These are phyloP conservation scores for Berkeleyomyces basicola DNA, from an alignment of 2,329 filamentous ascomycete species.

Conservation along the genomic window DNA sequence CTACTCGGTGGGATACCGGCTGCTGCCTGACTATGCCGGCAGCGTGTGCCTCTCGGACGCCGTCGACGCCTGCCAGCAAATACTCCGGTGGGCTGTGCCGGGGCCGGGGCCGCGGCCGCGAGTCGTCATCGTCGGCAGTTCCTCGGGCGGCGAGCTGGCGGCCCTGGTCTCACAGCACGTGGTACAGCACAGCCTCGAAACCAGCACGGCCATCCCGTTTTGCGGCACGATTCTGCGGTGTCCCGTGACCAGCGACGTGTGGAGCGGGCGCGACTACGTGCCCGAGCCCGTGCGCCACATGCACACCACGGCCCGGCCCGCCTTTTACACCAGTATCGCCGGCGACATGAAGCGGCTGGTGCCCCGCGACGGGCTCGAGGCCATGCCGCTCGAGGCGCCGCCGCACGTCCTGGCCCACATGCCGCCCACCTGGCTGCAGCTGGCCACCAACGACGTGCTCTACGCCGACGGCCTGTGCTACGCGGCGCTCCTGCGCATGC, in stretches of 20 bases:
- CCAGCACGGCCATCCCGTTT: background rate
- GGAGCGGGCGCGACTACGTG: constrained; percentile 22
- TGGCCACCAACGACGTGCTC: constrained; percentile 33
- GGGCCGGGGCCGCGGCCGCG: constrained; percentile 12
- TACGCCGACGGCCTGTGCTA: constrained; percentile 36
- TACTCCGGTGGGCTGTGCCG: constrained; percentile 8
- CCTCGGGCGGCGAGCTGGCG: constrained; percentile 32
- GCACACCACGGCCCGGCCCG: constrained; percentile 25
- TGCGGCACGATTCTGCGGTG: constrained; percentile 29
- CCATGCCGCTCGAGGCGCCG: constrained; percentile 26
- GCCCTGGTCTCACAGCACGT: constrained; percentile 25
- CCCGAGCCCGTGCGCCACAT: constrained; percentile 21
- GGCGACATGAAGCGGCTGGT: constrained; percentile 21
- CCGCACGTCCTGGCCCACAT: constrained; percentile 19
- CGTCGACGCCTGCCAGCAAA: constrained; percentile 21
- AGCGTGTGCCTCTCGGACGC: constrained; percentile 27
- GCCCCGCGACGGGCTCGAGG: constrained; percentile 25
- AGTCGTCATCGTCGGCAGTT: constrained; percentile 28
- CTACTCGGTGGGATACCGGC: constrained; percentile 31
- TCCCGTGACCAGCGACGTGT: constrained; percentile 31
- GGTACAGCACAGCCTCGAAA: constrained; percentile 18
- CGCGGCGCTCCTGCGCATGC: constrained; percentile 25
- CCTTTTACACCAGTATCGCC: constrained; percentile 23
- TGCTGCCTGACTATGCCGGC: constrained; percentile 26
- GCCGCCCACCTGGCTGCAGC: constrained; percentile 31